phyloP scores from a whole-genome alignment of 2,329 filamentous ascomycete species.

The Verticillium klebahnii region DNA sequence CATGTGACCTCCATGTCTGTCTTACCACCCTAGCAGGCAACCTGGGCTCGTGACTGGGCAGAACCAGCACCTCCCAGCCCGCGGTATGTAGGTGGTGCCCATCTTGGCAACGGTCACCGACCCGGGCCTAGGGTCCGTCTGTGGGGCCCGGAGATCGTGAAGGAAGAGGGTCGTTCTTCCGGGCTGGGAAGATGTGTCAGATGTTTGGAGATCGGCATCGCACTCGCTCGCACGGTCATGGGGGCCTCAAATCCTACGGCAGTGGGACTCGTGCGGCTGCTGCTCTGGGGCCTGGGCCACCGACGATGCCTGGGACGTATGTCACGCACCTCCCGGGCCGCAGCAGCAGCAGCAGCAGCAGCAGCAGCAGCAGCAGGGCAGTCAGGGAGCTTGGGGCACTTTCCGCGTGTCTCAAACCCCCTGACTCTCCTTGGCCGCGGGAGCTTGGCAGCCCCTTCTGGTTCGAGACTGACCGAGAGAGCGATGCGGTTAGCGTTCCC shows the following conservation, averaged over 20 bases:
- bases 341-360: too few relatives aligned
- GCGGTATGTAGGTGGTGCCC: neutral
- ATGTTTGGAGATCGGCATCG: neutral
- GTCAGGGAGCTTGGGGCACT: too few relatives aligned
- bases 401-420: neutral
- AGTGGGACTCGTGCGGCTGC: neutral
- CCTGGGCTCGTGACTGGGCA: neutral
- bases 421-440: neutral
- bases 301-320: too few relatives aligned
- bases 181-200: neutral
- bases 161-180: neutral
- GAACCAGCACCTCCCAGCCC: neutral
- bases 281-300: too few relatives aligned
- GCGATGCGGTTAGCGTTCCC: neutral
- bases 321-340: too few relatives aligned
- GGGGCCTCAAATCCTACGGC: neutral
- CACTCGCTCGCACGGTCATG: neutral
- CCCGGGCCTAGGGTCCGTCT: neutral
- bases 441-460: neutral
- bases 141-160: neutral
- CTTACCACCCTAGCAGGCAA: neutral
- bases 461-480: neutral
- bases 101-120: neutral
- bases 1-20: neutral
- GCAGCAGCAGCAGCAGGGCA: too few relatives aligned